Evolutionary conservation across 2,329 filamentous ascomycete species (phyloP), one percentile per base, ranked within the genome.

Genomic region (Rutstroemia sp.): DNA sequence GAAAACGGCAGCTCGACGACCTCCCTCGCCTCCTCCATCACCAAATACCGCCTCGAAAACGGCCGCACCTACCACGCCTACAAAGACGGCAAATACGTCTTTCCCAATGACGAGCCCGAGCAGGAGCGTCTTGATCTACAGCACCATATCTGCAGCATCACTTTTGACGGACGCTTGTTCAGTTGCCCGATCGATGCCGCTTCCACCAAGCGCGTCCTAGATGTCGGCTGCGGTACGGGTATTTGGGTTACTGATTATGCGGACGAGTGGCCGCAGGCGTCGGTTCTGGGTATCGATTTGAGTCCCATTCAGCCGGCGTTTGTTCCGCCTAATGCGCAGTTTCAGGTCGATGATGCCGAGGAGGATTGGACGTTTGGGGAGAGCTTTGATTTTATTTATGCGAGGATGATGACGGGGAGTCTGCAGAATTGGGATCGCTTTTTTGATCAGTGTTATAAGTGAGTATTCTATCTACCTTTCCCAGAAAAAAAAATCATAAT

Each of bases 331-430:
- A 83, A 83, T 61, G 74, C 80, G 23, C 72, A 74, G 34, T 83
- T 82, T 61, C 71, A 80, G 64, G 74, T 84, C 8, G 81, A 84
- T 56, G 81, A 85, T 61, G 74, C 78, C 37, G 80, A 83, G 65
- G 74, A 74, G 57, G 72, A 74, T 3, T 85, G 81, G 81, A 52
- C 42, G 25, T 67, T 79, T 21, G 74, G 79, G 57, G 50, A 51
- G 9, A 21, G 52, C 45, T 63, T 63, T 53, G 61, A 62, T 27
- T 62, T 58, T 39, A 56, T 64, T 10, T 52, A 63, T 54, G 23
- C 47, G 5, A 34, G 54, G n/a, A 52, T 52, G 49, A 54, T 54
- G 52, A 54, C 52, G 12, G 52, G 52, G 2, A 41, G 44, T 41
- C 12, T 54, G 10, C 14, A 18, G n/a, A 23, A 54, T 18, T 54